Evolutionary conservation across 2,329 filamentous ascomycete genomes (phyloP).

Genomic region (Thelonectria discophora): DNA sequence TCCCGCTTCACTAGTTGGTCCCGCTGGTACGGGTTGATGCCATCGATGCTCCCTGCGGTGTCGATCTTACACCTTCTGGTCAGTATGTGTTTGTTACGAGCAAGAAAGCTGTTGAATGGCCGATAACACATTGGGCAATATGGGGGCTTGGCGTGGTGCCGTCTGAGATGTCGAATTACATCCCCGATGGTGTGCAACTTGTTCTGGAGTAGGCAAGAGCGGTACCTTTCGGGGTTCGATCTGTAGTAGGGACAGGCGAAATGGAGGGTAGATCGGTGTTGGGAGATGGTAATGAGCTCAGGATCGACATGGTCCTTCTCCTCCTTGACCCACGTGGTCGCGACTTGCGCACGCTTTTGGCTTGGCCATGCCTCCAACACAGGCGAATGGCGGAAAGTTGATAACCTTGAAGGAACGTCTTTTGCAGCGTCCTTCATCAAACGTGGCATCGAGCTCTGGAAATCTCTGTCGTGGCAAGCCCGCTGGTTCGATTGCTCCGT

Average conservation of each 20-base stretch:
- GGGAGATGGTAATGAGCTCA: not conserved
- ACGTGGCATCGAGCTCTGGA: too few species aligned
- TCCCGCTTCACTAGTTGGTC: not conserved
- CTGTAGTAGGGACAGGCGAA: conserved; percentile 6
- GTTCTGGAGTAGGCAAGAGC: not conserved
- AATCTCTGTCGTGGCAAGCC: not conserved
- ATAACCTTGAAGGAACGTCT: too few species aligned
- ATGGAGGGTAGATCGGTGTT: not conserved
- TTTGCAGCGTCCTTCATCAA: too few species aligned
- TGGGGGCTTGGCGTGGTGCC: not conserved
- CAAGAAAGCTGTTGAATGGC: not conserved
- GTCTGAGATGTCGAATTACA: not conserved
- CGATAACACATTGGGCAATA: conserved; percentile 4
- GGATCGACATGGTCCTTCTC: not conserved
- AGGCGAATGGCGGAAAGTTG: too few species aligned
- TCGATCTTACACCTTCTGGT: not conserved
- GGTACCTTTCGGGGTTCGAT: not conserved
- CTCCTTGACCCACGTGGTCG: not conserved
- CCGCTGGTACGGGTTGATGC: not conserved
- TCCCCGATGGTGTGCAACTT: not conserved
- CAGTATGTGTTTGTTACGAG: not conserved
- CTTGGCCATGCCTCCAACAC: too few species aligned
- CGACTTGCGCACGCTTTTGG: too few species aligned
- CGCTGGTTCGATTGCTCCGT: not conserved
- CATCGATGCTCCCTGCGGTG: not conserved